phyloP scores from a whole-genome alignment of 139 green algal genomes.

The Chlorella sp. region DNA sequence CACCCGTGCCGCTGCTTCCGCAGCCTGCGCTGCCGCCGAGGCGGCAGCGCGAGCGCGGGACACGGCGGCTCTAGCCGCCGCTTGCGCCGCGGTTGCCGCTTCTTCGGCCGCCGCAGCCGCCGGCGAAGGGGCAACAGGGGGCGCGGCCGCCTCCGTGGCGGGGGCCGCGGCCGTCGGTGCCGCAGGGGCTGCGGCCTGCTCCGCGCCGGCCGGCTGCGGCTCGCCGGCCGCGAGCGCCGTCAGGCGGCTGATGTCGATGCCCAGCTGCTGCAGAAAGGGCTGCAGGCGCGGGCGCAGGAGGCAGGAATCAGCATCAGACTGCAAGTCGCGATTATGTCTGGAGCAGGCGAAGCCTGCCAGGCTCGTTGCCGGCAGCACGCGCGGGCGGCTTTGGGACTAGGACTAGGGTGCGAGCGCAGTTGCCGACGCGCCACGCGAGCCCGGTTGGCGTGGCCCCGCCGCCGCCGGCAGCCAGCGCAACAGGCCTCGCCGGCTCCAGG shows the following conservation, averaged over 20 bases:
- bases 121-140: no score
- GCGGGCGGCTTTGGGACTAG: no score
- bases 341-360: not conserved
- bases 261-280: slow-evolving; percentile 19
- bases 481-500: no score
- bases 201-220: no score
- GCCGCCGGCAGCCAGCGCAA: no score
- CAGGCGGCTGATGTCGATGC: not conserved
- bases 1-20: not conserved
- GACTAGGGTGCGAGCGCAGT: no score
- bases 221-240: not conserved
- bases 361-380: not conserved
- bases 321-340: not conserved
- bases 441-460: no score
- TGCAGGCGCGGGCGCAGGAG: slow-evolving; percentile 3
- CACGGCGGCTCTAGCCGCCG: no score
- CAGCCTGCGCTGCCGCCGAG: not conserved
- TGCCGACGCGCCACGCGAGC: no score
- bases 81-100: no score
- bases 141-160: no score
- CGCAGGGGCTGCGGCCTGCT: not conserved
- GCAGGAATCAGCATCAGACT: not conserved
- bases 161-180: not conserved
- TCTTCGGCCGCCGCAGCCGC: no score
- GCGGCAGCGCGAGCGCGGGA: not conserved